Conservation (phyloP, 495 filamentous ascomycete genomes). For the Aspergillus haitiensis region DNA sequence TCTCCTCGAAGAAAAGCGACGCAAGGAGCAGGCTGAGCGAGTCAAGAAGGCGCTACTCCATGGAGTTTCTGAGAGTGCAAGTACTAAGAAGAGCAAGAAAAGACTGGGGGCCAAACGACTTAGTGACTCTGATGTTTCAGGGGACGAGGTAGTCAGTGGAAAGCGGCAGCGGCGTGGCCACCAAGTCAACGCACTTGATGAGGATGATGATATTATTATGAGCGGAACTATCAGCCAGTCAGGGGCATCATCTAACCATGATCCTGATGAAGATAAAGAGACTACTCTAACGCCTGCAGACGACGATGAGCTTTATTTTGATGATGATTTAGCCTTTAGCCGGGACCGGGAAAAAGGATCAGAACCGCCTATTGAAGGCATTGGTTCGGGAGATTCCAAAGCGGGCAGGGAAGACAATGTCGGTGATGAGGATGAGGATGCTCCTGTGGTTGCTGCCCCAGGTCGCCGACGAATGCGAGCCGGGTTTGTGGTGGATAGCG, state of each 20-base stretch:
- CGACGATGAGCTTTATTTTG: constrained; percentile 40
- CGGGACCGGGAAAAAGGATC: constrained; percentile 28
- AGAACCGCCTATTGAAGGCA: constrained; percentile 14
- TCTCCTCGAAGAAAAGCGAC: constrained; percentile 59
- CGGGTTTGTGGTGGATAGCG: constrained; percentile 53
- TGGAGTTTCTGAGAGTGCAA: constrained; percentile 50
- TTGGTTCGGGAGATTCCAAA: constrained; percentile 10
- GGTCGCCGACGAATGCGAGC: constrained; percentile 43
- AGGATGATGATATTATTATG: constrained; percentile 41
- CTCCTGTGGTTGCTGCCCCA: constrained; percentile 25
- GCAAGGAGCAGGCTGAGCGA: constrained; percentile 50
- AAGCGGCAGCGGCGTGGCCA: constrained; percentile 39
- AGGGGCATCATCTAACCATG: constrained; percentile 25
- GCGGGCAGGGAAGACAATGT: constrained; percentile 13
- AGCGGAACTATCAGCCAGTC: constrained; percentile 30
- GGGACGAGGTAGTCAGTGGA: constrained; percentile 20
- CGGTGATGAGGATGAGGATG: constrained; percentile 37
- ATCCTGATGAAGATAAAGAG: constrained; percentile 25
- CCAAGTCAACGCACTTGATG: constrained; percentile 25
- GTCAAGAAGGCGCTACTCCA: constrained; percentile 53
- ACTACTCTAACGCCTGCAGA: constrained; percentile 35
- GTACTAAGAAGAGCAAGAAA: constrained; percentile 30
- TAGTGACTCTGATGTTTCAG: constrained; percentile 28
- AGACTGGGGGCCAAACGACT: constrained; percentile 34
- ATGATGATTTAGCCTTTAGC: constrained; percentile 41